Evolutionary conservation across 176 grass and related monocot species (phyloP), one percentile per base, ranked within the genome.

Genomic region (Oryza rufipogon): DNA sequence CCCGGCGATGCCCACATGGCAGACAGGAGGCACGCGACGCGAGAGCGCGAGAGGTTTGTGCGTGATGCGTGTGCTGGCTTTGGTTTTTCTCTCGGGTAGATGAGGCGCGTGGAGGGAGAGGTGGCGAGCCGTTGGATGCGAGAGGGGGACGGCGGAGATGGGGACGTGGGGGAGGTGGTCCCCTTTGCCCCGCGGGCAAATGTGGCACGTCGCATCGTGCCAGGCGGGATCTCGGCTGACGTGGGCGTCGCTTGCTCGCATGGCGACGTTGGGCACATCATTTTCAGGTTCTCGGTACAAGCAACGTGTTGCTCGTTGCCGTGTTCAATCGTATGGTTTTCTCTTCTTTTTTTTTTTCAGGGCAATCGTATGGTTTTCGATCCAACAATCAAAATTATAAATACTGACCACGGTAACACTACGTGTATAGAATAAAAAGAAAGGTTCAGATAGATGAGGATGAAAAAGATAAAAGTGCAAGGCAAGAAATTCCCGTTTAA

Each of bases 1-100:
- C 83, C 86, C n/a, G 86, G 82, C 58, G 90, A 88, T 2, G 78
- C 74, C 88, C 84, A 90, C 88, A 90, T 90, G 73, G 82, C 75
- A 16, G 5, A 38, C 36, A 38, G 36, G 36, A 5, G 5, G 36
- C 36, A 38, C 4, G 5, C 36, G 36, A 38, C 36, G 6, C 11
- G 4, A 10, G 61, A 22, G 20, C 11, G 68, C 51, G 51, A 16
- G 1, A 32, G 48, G 71, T 38, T 38, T 67, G 17, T 38, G 47
- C 44, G 48, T n/a, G 87, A 75, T 25, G 66, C 71, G 83, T 44
- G 65, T 22, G 64, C 70, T 9, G 81, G 45, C 19, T 58, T 56
- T 56, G 47, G 47, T 54, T 20, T 54, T 54, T 4, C 1, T 32
- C 39, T 38, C 32, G 11, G 71, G 78, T 14, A 48, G 78, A 63